Evolutionary conservation across 2,329 filamentous ascomycete genomes (phyloP), one percentile per base, ranked within the genome.

Genomic region (Phialophora expanda): DNA sequence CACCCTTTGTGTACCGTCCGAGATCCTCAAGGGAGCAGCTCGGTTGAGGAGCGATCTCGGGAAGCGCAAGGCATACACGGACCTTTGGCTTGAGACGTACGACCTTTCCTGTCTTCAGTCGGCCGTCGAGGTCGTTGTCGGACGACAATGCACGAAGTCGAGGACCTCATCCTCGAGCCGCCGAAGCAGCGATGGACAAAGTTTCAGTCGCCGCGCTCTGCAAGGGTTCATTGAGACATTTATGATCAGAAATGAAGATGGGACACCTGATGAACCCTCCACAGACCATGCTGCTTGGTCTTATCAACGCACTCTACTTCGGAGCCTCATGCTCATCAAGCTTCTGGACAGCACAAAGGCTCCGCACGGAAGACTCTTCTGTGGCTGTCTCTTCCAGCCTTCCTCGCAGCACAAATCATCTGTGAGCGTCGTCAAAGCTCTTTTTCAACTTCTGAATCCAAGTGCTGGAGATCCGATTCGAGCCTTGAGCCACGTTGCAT

Each of bases 51-150:
- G 83, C 28, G 87, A 90, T 72, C 74, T 89, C 50, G 87, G 86
- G 2, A 76, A 86, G 56, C 83, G 84, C 53, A 84, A 83, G 62
- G 82, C 81, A 46, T 88, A 87, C 67, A 74, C 87, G 48, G 80
- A 83, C 58, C 75, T 89, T 9, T 89, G 86, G 83, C 78, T 85
- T 2, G 79, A 85, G 56, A 84, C 82, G 1, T 90, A 89, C 73
- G 79, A 87, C 56, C 75, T 82, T 3, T 75, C 74, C 6, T 76
- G 78, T 3, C 77, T 90, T 48, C 78, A 79, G 61, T 80, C 82
- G 1, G 86, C 85, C 2, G 78, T 82, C 20, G 87, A 89, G 72
- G 84, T 85, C 1, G 80, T 90, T 4, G 78, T 87, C 32, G 87
- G 87, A n/a, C 82, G 86, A 28, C 59, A 61, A 22, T 64, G 62